These are phyloP conservation scores for Zygoascus hellenicus DNA, from an alignment of 1,139 yeast species.

Conservation along the genomic window DNA sequence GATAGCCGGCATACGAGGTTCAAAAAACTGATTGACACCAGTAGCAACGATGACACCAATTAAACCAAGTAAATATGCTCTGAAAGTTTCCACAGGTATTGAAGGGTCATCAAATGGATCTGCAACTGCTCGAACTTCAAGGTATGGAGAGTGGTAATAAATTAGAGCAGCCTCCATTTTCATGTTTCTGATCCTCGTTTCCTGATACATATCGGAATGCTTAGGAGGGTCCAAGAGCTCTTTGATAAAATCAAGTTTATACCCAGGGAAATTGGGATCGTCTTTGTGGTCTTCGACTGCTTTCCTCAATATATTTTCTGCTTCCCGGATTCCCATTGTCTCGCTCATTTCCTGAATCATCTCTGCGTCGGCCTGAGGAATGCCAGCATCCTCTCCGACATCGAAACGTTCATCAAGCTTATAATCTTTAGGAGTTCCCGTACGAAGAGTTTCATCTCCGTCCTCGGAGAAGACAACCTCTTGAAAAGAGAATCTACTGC, in stretches of 20 bases:
- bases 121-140: conserved; percentile 45
- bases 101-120: conserved; percentile 43
- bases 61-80: conserved; percentile 50
- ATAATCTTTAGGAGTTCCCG: conserved; percentile 3
- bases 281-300: conserved; percentile 40
- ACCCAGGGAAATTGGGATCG: conserved; percentile 48
- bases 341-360: conserved; percentile 7
- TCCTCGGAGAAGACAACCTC: conserved; percentile 6
- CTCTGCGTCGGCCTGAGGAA: conserved; percentile 7
- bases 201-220: conserved; percentile 33
- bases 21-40: conserved; percentile 52
- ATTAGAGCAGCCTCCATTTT: conserved; percentile 39
- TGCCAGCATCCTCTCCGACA: conserved; percentile 3
- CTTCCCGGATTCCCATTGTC: conserved; percentile 28
- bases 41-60: conserved; percentile 55
- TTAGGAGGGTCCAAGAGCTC: conserved; percentile 17
- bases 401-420: conserved; percentile 1
- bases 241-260: conserved; percentile 16
- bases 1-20: conserved; percentile 49
- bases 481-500: conserved; percentile 1
- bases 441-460: conserved; percentile 4
- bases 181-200: conserved; percentile 21
- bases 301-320: conserved; percentile 40
- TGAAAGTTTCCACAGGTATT: conserved; percentile 46
- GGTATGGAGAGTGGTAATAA: conserved; percentile 45